phyloP scores from a whole-genome alignment of 2,329 filamentous ascomycete genomes.

The Claviceps fusiformis region DNA sequence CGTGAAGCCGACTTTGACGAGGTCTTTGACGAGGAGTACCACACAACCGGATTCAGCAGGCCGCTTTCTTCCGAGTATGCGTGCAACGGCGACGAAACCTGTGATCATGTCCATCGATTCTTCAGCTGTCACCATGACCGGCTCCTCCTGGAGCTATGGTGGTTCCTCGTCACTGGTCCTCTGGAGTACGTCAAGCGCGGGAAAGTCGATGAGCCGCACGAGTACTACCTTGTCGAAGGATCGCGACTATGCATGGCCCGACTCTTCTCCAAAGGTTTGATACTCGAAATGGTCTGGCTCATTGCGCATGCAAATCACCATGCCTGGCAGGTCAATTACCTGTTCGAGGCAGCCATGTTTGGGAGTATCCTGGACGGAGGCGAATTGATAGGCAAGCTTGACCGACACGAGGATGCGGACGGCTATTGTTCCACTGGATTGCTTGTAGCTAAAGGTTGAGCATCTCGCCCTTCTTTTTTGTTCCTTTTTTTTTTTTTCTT shows the following conservation, averaged over 20 bases:
- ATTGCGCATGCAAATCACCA: slow-evolving; percentile 11
- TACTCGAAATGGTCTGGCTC: slow-evolving; percentile 10
- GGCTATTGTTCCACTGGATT: background rate
- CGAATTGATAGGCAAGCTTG: slow-evolving; percentile 16
- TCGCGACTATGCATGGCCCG: slow-evolving; percentile 10
- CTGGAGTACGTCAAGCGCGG: slow-evolving; percentile 9
- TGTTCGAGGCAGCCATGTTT: slow-evolving; percentile 21
- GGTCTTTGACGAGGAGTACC: slow-evolving; percentile 15
- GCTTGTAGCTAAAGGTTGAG: background rate
- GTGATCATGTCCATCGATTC: slow-evolving; percentile 9
- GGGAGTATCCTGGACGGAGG: slow-evolving; percentile 18
- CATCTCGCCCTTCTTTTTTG: background rate
- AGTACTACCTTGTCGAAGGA: slow-evolving; percentile 7
- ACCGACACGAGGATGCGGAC: slow-evolving; percentile 6
- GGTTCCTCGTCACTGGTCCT: slow-evolving; percentile 7
- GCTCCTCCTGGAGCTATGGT: slow-evolving; percentile 9
- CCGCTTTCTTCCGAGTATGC: slow-evolving; percentile 6
- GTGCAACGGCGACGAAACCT: slow-evolving; percentile 11
- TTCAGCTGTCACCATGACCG: slow-evolving; percentile 2
- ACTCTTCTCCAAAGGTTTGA: slow-evolving; percentile 10
- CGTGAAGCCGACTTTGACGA: slow-evolving; percentile 18
- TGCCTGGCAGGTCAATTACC: slow-evolving; percentile 18
- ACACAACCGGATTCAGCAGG: slow-evolving; percentile 15
- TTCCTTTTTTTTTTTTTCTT: too few species aligned
- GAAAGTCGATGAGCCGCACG: slow-evolving; percentile 7